A percentile compares a stretch with the other conserved stretches of the same genome.
phyloP scores from a whole-genome alignment of 805 yeast genomes.

The Tetrapisispora arboricola region DNA sequence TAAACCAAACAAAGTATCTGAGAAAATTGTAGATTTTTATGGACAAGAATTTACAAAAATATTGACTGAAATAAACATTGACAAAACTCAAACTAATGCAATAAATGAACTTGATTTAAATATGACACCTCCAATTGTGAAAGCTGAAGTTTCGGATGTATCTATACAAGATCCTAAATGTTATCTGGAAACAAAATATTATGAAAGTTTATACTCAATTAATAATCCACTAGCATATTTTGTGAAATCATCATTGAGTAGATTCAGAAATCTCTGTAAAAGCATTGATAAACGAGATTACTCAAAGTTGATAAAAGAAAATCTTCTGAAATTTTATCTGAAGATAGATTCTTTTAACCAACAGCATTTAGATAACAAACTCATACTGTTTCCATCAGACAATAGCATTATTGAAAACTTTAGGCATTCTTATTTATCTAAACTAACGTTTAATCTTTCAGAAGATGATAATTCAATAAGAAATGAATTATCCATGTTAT shows the following conservation, averaged over 20 bases:
- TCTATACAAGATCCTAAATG: constrained; percentile 12
- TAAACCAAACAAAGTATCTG: too few species aligned
- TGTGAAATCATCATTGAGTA: constrained; percentile 40
- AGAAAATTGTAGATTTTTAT: background rate
- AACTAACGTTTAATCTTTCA: constrained; percentile 3
- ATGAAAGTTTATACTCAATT: constrained; percentile 28
- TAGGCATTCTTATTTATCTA: constrained; percentile 11
- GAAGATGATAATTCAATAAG: constrained; percentile 13
- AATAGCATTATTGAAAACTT: constrained; percentile 16
- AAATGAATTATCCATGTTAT: constrained; percentile 28
- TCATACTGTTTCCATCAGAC: constrained; percentile 15
- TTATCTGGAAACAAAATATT: constrained; percentile 28
- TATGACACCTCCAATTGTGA: constrained; percentile 7
- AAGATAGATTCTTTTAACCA: constrained; percentile 33
- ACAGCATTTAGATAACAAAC: constrained; percentile 27
- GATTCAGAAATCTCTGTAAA: constrained; percentile 37
- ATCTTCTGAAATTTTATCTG: constrained; percentile 27
- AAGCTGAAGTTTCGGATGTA: background rate
- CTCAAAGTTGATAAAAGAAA: constrained; percentile 11
- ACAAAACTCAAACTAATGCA: background rate
- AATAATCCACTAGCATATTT: constrained; percentile 32
- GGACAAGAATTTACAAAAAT: background rate
- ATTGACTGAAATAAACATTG: background rate
- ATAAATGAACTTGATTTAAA: background rate
- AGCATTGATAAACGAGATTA: constrained; percentile 9